Conservation (phyloP, 2,329 filamentous ascomycete species). For the Waltergamsia citrina region DNA sequence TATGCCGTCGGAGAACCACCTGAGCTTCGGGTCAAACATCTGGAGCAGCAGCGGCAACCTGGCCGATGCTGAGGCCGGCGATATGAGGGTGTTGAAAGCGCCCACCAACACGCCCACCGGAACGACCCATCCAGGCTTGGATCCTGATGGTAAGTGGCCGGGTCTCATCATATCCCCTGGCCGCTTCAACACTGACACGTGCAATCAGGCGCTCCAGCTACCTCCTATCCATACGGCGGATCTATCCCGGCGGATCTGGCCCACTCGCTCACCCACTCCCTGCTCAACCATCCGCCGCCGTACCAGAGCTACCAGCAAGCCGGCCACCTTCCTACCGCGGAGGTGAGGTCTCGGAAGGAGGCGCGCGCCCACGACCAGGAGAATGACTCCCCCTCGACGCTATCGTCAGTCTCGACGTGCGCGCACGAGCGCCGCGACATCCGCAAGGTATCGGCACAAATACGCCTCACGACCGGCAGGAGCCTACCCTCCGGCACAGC, state of each 20-base stretch:
- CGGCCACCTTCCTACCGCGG: conserved; percentile 19
- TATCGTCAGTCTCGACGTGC: conserved; percentile 7
- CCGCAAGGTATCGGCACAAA: conserved; percentile 30
- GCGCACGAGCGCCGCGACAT: conserved; percentile 15
- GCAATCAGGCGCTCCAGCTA: conserved; percentile 6
- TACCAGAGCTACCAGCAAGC: conserved; percentile 20
- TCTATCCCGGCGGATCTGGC: conserved; percentile 23
- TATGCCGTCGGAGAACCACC: conserved; percentile 9
- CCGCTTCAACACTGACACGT: conserved; percentile 10
- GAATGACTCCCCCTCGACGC: conserved; percentile 7
- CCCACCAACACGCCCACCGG: conserved; percentile 32
- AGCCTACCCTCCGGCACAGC: conserved; percentile 9
- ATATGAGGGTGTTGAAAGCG: conserved; percentile 16
- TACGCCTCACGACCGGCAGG: conserved; percentile 16
- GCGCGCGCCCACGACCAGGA: conserved; percentile 15
- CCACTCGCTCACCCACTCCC: conserved; percentile 33
- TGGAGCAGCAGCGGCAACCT: neutral
- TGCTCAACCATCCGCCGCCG: conserved; percentile 36
- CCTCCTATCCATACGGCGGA: conserved; percentile 9
- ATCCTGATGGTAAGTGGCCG: conserved; percentile 4
- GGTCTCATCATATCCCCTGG: conserved; percentile 6
- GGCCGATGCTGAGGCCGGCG: neutral
- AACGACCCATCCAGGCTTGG: neutral
- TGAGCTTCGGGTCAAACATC: neutral
- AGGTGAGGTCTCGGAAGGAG: conserved; percentile 36